Conservation (phyloP, 1,139 yeast genomes). For the Diutina mesorugosa region DNA sequence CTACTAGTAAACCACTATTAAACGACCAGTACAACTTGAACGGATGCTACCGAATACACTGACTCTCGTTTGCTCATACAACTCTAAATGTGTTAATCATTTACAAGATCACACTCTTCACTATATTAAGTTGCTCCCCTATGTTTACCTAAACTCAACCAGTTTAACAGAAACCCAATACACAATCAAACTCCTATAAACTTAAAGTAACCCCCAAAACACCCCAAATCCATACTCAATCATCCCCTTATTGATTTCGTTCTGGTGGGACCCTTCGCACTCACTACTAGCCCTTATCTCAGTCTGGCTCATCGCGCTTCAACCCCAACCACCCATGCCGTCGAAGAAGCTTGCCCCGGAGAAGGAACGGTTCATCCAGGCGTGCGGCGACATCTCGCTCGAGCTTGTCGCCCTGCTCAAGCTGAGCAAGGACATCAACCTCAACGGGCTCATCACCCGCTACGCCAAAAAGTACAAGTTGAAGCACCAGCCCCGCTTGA, state of each 20-base stretch:
- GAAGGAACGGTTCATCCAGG: constrained; percentile 82
- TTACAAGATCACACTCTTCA: too few species aligned
- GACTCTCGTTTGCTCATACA: too few species aligned
- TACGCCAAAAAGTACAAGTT: constrained; percentile 83
- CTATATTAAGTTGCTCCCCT: too few species aligned
- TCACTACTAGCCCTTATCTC: neutral
- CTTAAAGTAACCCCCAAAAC: too few species aligned
- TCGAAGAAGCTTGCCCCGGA: constrained; percentile 56
- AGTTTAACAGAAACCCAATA: too few species aligned
- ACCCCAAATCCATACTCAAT: too few species aligned
- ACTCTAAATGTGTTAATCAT: neutral
- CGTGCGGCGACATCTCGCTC: constrained; percentile 85
- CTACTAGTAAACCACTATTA: too few species aligned
- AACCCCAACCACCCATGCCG: neutral
- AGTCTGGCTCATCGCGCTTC: neutral
- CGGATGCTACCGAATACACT: too few species aligned
- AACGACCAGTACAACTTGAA: too few species aligned
- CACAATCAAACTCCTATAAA: too few species aligned
- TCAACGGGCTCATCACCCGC: constrained; percentile 80
- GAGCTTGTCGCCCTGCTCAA: constrained; percentile 75
- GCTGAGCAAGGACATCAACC: constrained; percentile 67
- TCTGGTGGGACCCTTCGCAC: neutral
- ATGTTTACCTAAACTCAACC: too few species aligned
- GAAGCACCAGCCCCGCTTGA: constrained; percentile 84
- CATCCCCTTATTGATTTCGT: too few species aligned